A percentile compares a stretch with the other conserved stretches of the same genome.
phyloP scores from a whole-genome alignment of 2,329 filamentous ascomycete species.

The Nothophaeocryptopus gaeumannii region DNA sequence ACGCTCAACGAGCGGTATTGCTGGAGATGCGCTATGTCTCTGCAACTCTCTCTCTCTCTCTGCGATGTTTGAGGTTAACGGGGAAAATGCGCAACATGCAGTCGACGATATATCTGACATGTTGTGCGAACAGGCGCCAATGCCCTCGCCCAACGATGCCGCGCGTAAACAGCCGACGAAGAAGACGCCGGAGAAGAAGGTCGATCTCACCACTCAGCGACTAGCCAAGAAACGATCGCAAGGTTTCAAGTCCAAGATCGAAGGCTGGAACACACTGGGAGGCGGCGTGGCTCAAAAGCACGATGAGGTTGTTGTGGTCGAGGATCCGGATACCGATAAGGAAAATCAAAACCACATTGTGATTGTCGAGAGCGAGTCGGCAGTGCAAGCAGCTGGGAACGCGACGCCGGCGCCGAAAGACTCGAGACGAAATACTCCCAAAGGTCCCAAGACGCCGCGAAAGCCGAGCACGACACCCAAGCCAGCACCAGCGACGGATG shows the following conservation, averaged over 20 bases:
- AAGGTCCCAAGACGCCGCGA: slow-evolving; percentile 2
- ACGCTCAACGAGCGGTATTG: too few species aligned
- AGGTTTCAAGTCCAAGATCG: slow-evolving; percentile 34
- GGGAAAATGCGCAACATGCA: slow-evolving; percentile 23
- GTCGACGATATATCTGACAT: slow-evolving; percentile 29
- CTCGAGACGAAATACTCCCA: slow-evolving; percentile 7
- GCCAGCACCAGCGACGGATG: slow-evolving; percentile 3
- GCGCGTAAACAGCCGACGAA: slow-evolving; percentile 20
- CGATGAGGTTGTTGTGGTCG: slow-evolving; percentile 28
- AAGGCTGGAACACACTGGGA: slow-evolving; percentile 33
- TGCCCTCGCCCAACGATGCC: slow-evolving; percentile 28
- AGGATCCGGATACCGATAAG: slow-evolving; percentile 11
- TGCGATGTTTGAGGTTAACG: slow-evolving; percentile 28
- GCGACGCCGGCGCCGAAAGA: slow-evolving; percentile 7
- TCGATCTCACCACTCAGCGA: slow-evolving; percentile 25
- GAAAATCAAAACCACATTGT: slow-evolving; percentile 16
- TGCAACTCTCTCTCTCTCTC: too few species aligned
- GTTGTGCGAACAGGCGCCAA: slow-evolving; percentile 30
- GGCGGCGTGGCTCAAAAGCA: slow-evolving; percentile 29
- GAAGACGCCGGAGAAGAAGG: slow-evolving; percentile 32
- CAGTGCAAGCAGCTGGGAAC: slow-evolving; percentile 6
- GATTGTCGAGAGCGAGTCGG: slow-evolving; percentile 22
- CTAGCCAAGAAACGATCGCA: slow-evolving; percentile 32
- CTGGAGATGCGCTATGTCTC: background rate
- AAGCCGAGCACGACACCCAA: slow-evolving; percentile 6